Base-by-base conservation (phyloP, 495 filamentous ascomycete genomes). In the Trichoderma gamsii region DNA sequence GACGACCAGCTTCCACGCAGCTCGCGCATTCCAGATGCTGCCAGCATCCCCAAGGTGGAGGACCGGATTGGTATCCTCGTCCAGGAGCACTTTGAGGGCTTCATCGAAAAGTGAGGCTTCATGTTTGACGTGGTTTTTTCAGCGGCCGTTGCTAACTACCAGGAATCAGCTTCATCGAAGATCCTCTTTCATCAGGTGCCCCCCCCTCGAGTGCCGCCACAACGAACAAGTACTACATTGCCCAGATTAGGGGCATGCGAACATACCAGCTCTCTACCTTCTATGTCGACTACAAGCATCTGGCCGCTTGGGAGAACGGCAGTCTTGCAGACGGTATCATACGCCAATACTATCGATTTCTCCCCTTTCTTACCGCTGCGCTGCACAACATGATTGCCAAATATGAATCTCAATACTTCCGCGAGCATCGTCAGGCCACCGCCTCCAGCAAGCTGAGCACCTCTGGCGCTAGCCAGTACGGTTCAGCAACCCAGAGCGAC, bases 181-280 rank as follows among this genome's bases (percentile, higher is more conserved):
- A 95, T 29, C 88, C 89, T 4, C 81, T 83, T 5, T 82, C 87
- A 6, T 93, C 92, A 13, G 87, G 84, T 15, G 88, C 89, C 13
- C 91, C 90, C 1, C 84, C 87, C 0, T 93, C 92, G 27, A 91
- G 88, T 72, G 87, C 87, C 38, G 77, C 86, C 25, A 88, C 88
- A 27, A 95, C 90, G 25, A 90, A 96, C 76, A 95, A 92, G 75
- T 97, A 97, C 82, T 99, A 99, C 78, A 85, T 99, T 71, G 92
- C 92, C 21, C 96, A 97, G 75, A 95, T 99, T 68, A 90, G 96
- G 72, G 92, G 91, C 67, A 88, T 99, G 84, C 83, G 85, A 25
- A 88, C 87, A 67, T 93, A 91, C 76, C 86, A 89, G 69, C 83
- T 97, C n/a, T 97, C 93, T 1, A 99, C 95, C 6, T 88, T 98